These are phyloP conservation scores for Ambrosia hybrid DNA, from an alignment of 140 eudicot species.

Conservation along the genomic window DNA sequence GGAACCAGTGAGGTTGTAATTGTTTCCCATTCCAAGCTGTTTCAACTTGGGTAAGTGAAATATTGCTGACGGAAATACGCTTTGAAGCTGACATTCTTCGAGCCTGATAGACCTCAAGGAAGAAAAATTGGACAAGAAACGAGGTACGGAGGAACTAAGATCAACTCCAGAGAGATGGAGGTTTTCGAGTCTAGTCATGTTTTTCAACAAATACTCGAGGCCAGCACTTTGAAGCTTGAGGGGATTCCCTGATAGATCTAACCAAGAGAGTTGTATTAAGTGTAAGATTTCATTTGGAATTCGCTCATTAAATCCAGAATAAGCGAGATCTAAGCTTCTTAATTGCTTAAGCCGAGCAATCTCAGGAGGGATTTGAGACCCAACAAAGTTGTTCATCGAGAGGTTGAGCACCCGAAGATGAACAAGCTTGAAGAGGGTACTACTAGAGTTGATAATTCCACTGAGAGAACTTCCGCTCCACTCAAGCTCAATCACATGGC, in stretches of 20 bases:
- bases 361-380: slow-evolving; percentile 24
- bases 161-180: slow-evolving; percentile 11
- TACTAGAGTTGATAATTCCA: slow-evolving; percentile 25
- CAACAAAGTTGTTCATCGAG: slow-evolving; percentile 29
- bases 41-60: slow-evolving; percentile 20
- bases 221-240: not conserved
- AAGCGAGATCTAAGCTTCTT: slow-evolving; percentile 24
- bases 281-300: slow-evolving; percentile 24
- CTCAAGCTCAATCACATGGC: slow-evolving; percentile 42
- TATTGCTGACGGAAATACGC: slow-evolving; percentile 24
- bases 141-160: slow-evolving; percentile 25
- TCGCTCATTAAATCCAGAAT: slow-evolving; percentile 23
- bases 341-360: slow-evolving; percentile 24
- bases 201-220: not conserved
- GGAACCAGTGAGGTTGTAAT: slow-evolving; percentile 23
- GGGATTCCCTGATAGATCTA: slow-evolving; percentile 19
- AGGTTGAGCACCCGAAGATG: slow-evolving; percentile 39
- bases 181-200: slow-evolving; percentile 19
- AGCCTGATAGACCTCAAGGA: slow-evolving; percentile 13
- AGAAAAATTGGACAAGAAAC: slow-evolving; percentile 20
- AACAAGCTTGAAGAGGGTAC: slow-evolving; percentile 35
- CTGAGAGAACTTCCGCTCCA: slow-evolving; percentile 28
- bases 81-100: not conserved
- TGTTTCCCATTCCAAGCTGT: not conserved
- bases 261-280: slow-evolving; percentile 6